A percentile compares a stretch with the other conserved stretches of the same genome.
Conservation (phyloP, 768 basidiomycete genomes). For the Auricularia auricula-judae region DNA sequence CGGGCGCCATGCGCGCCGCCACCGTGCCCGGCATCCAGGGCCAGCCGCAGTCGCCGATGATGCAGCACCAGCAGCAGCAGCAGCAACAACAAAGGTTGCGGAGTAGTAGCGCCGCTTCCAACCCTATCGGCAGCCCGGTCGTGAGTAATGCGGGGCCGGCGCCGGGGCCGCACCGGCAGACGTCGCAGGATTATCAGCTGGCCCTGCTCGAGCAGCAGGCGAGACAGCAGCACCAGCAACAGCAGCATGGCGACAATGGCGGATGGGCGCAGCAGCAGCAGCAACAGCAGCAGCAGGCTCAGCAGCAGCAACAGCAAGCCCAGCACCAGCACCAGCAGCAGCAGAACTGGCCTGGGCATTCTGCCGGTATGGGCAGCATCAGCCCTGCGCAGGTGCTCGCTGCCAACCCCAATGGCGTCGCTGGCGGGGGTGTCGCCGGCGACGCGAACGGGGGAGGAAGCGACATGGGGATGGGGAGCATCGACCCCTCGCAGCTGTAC, state of each 20-base stretch:
- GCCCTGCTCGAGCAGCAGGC: neutral
- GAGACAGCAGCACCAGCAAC: neutral
- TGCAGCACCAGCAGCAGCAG: neutral
- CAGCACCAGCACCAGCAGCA: slow-evolving; percentile 12
- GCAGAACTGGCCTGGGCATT: slow-evolving; percentile 9
- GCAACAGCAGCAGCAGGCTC: neutral
- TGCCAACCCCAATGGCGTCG: neutral
- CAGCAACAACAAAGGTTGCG: neutral
- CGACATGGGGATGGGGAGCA: neutral
- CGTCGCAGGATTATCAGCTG: slow-evolving; percentile 11
- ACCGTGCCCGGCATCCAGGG: neutral
- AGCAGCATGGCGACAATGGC: neutral
- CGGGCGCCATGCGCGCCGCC: neutral
- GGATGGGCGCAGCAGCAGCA: neutral
- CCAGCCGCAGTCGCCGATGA: neutral
- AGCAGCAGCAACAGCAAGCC: slow-evolving; percentile 8
- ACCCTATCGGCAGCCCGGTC: neutral
- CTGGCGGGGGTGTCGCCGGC: neutral
- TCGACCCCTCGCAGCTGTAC: no score
- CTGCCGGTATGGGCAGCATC: neutral
- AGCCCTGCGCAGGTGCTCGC: neutral
- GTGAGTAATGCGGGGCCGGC: slow-evolving; percentile 5
- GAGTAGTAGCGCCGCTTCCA: neutral
- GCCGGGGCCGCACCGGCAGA: slow-evolving; percentile 12
- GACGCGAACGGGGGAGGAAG: neutral